Conservation (phyloP, 2,329 filamentous ascomycete species). For the Diaporthe helianthi region DNA sequence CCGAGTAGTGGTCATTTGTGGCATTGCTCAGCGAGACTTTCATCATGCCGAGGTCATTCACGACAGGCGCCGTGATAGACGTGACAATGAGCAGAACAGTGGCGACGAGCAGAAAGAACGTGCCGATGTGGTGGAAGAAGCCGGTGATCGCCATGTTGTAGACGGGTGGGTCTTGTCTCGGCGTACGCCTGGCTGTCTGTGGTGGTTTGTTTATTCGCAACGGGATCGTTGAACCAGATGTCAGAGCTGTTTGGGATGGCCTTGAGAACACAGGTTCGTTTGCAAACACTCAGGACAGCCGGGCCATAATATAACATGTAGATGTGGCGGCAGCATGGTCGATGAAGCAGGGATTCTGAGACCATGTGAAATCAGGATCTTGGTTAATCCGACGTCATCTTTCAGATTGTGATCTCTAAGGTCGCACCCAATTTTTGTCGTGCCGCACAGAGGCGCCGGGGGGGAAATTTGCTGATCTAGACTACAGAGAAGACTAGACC, state of each 20-base stretch:
- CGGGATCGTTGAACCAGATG: background rate
- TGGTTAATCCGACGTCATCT: slow-evolving; percentile 17
- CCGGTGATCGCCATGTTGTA: slow-evolving; percentile 55
- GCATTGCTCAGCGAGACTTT: slow-evolving; percentile 55
- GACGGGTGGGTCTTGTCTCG: slow-evolving; percentile 25
- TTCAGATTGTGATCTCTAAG: background rate
- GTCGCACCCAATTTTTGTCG: background rate
- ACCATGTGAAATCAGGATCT: slow-evolving; percentile 19
- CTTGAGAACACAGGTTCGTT: slow-evolving; percentile 22
- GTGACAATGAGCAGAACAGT: slow-evolving; percentile 64
- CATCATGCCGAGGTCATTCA: slow-evolving; percentile 61
- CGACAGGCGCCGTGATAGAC: slow-evolving; percentile 65
- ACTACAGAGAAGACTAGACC: too few relatives aligned
- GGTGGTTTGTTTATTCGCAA: background rate
- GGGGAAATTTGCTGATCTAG: slow-evolving; percentile 16
- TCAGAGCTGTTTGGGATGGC: background rate
- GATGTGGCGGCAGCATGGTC: slow-evolving; percentile 4
- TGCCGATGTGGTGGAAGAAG: slow-evolving; percentile 64
- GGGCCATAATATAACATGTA: slow-evolving; percentile 28
- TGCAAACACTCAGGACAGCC: slow-evolving; percentile 1
- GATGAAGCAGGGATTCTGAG: background rate
- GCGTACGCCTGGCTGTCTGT: slow-evolving; percentile 15
- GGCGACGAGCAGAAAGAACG: slow-evolving; percentile 62
- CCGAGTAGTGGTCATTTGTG: slow-evolving; percentile 42
- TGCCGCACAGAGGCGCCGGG: background rate